phyloP scores from a whole-genome alignment of 306 rosid genomes.

The Pyrus betulifolia region DNA sequence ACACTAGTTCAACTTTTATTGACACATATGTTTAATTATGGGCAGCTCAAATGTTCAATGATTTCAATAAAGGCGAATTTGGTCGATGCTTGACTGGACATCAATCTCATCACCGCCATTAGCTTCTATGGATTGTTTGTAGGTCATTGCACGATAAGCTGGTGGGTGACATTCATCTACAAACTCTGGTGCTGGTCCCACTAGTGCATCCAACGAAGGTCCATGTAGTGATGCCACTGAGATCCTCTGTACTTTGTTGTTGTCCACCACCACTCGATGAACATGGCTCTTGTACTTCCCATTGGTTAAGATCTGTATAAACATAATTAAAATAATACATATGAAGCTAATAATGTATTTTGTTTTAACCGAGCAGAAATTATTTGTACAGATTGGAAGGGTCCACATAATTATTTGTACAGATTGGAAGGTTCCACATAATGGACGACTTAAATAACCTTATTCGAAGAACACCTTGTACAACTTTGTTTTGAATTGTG shows the following conservation, averaged over 20 bases:
- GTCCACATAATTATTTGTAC: no score
- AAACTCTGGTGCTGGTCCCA: conserved; percentile 34
- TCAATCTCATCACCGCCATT: conserved; percentile 25
- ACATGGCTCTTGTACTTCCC: conserved; percentile 54
- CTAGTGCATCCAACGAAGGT: conserved; percentile 34
- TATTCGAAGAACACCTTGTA: no score
- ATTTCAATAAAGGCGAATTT: not conserved
- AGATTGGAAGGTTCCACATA: no score
- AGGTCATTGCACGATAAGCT: conserved; percentile 32
- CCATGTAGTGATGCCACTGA: conserved; percentile 52
- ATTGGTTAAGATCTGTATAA: conserved; percentile 40
- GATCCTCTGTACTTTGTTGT: conserved; percentile 37
- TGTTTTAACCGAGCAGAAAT: no score
- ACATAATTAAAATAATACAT: not conserved
- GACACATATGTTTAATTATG: not conserved
- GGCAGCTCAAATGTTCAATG: not conserved
- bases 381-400: no score
- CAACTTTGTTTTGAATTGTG: no score
- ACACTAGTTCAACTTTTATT: not conserved
- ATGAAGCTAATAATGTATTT: not conserved
- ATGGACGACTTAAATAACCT: no score
- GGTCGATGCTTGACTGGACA: conserved; percentile 9
- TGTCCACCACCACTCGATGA: conserved; percentile 46
- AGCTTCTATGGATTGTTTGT: conserved; percentile 39
- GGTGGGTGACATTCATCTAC: conserved; percentile 33